Conservation (phyloP, 371 early-diverging fungal species). For the Lichtheimia corymbifera region DNA sequence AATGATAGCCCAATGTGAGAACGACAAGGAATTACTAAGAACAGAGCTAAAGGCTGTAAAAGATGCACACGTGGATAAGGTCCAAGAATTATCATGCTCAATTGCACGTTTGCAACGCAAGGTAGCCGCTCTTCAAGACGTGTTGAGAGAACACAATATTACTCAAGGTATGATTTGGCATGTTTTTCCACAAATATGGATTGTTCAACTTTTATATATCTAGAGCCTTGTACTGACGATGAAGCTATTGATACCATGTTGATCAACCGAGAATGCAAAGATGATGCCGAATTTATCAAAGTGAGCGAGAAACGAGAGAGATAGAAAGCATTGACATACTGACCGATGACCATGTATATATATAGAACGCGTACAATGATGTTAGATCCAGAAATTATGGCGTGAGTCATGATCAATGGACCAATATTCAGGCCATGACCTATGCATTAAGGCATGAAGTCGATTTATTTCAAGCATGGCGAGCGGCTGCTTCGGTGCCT, state of each 20-base stretch:
- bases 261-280: conserved; percentile 15
- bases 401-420: not conserved
- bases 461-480: conserved; percentile 37
- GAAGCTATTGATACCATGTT: conserved; percentile 6
- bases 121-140: conserved; percentile 17
- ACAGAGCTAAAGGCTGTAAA: conserved; percentile 35
- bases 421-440: conserved; percentile 17
- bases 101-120: conserved; percentile 27
- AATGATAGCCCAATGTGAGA: conserved; percentile 30
- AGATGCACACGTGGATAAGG: conserved; percentile 34
- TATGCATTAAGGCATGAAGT: conserved; percentile 31
- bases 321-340: conserved; percentile 33
- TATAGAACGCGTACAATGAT: conserved; percentile 20
- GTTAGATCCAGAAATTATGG: conserved; percentile 4
- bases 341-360: not conserved
- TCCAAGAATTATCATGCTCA: conserved; percentile 27
- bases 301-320: conserved; percentile 21
- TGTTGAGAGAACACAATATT: conserved; percentile 24
- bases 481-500: conserved; percentile 26
- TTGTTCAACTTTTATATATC: not conserved
- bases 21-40: conserved; percentile 26
- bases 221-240: conserved; percentile 10
- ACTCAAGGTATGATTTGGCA: conserved; percentile 23
- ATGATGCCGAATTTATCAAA: conserved; percentile 37
- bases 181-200: not conserved